Evolutionary conservation across 176 grass and related monocot genomes (phyloP).

Genomic region (Hyparrhenia diplandra): DNA sequence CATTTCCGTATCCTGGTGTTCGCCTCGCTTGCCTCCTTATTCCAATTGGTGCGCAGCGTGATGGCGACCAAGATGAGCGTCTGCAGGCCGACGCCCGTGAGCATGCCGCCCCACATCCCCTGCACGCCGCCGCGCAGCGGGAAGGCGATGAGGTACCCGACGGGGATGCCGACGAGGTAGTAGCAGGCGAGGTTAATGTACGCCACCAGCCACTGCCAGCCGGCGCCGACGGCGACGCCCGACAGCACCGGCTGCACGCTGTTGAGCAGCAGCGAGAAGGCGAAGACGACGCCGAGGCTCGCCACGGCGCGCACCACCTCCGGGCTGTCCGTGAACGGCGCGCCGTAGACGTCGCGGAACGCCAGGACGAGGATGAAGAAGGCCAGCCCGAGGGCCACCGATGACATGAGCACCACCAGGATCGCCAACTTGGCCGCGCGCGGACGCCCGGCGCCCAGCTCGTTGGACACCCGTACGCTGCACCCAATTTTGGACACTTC

Average conservation of each 20-base stretch:
- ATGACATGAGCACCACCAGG: slow-evolving; percentile 66
- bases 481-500: background rate
- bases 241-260: slow-evolving; percentile 86
- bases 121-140: slow-evolving; percentile 40
- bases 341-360: slow-evolving; percentile 61
- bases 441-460: slow-evolving; percentile 69
- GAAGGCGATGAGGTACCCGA: slow-evolving; percentile 59
- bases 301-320: slow-evolving; percentile 56
- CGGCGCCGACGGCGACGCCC: slow-evolving; percentile 86
- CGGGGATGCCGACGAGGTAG: slow-evolving; percentile 72
- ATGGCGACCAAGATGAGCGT: slow-evolving; percentile 54
- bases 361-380: slow-evolving; percentile 53
- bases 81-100: slow-evolving; percentile 74
- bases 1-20: slow-evolving; percentile 58
- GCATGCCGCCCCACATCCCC: slow-evolving; percentile 94
- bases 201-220: slow-evolving; percentile 83
- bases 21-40: slow-evolving; percentile 56
- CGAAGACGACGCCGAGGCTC: slow-evolving; percentile 66
- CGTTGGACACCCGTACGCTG: slow-evolving; percentile 88
- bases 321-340: slow-evolving; percentile 78
- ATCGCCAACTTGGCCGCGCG: slow-evolving; percentile 67
- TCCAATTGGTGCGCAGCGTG: slow-evolving; percentile 68
- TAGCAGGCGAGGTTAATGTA: slow-evolving; percentile 83
- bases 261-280: slow-evolving; percentile 72
- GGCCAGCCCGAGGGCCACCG: slow-evolving; percentile 39